Conservation (phyloP, 176 grass and related monocot species). For the Poa pratensis region DNA sequence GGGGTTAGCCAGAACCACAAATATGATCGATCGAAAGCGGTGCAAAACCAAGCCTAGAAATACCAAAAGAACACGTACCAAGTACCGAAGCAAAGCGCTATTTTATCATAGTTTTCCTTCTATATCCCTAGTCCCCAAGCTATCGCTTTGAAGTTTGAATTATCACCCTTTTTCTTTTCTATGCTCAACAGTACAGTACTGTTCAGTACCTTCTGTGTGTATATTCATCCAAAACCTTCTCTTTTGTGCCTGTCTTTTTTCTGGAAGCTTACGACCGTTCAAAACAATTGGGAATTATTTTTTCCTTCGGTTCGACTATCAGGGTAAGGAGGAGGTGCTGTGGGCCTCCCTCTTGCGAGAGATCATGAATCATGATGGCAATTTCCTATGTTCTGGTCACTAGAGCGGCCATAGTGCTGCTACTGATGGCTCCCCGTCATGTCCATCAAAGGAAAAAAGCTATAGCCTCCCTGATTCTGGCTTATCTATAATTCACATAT, state of each 20-base stretch:
- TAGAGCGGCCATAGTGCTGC: conserved; percentile 45
- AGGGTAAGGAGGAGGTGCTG: too few species aligned
- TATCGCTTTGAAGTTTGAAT: conserved; percentile 46
- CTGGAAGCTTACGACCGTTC: too few species aligned
- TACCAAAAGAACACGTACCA: conserved; percentile 41
- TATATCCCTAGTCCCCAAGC: conserved; percentile 42
- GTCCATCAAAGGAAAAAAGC: conserved; percentile 45
- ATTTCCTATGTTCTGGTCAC: neutral
- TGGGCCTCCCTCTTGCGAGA: conserved; percentile 17
- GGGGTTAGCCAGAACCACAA: conserved; percentile 24
- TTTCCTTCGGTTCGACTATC: too few species aligned
- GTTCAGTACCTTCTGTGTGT: too few species aligned
- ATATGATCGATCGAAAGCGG: conserved; percentile 10
- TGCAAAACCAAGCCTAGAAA: conserved; percentile 31
- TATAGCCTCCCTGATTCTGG: conserved; percentile 32
- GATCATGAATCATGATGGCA: conserved; percentile 15
- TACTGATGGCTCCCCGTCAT: conserved; percentile 49
- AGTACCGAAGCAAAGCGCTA: conserved; percentile 53
- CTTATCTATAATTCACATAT: conserved; percentile 45
- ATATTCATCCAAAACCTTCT: too few species aligned
- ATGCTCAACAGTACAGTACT: too few species aligned
- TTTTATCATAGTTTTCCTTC: neutral
- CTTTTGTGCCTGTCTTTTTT: conserved; percentile 24
- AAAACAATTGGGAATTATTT: too few species aligned
- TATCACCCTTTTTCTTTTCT: too few species aligned